Base-by-base conservation (phyloP, 257 asterid genomes). In the Paulownia fortunei region DNA sequence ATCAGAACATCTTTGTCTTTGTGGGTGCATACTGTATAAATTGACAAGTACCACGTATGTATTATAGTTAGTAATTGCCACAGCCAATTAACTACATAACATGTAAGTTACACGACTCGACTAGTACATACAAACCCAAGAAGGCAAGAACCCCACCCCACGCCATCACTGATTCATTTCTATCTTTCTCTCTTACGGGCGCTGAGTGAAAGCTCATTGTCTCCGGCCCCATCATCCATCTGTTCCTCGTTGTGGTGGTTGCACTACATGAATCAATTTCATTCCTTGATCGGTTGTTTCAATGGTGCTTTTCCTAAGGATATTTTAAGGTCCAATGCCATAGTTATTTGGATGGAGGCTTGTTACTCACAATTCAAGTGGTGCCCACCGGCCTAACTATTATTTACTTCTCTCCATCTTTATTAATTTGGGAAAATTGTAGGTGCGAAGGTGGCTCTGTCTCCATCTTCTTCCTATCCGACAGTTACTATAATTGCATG, bases 251-350 rank as follows among this genome's bases (percentile, higher is more conserved):
- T 78, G 78, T 73, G 89, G 89, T 85, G 83, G 89, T 85, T 85
- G 83, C 81, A 60, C 59, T n/a, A 71, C 66, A 73, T 37, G 77
- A 69, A 74, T 67, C 74, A 51, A n/a, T 67, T 16, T 55, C 58
- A 54, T 54, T 64, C 65, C 27, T n/a, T n/a, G n/a, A 30, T 55
- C 8, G 81, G 82, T 76, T 32, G 82, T 76, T 37, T 73, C 34
- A 77, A 41, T 51, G 79, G 81, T 76, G 72, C 69, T 77, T 83
- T 80, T 82, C 81, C 36, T 16, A 46, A 59, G 83, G 86, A 76
- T 85, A 77, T 80, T 83, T 84, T 84, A 77, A 89, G 91, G 91
- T 85, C 86, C 78, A 51, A 69, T 42, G 91, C 87, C 91, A 72
- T 56, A 82, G 81, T 84, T 78, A 56, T 37, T 10, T 41, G 21